Evolutionary conservation across 1,139 yeast genomes (phyloP).

Genomic region (Blastobotrys buckinghamii): DNA sequence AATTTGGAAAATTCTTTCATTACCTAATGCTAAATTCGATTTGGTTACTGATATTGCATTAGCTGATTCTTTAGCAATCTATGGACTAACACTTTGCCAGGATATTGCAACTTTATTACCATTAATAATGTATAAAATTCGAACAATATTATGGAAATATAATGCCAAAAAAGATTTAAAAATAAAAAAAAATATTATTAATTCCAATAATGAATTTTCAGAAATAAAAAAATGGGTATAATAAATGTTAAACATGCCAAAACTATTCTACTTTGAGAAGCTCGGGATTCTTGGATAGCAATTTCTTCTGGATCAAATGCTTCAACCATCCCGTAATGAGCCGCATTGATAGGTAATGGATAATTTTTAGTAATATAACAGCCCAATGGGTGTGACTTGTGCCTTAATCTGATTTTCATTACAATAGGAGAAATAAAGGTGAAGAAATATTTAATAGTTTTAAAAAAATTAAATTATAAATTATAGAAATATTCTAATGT

Average conservation of each 20-base stretch:
- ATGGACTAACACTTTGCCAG: slow-evolving; percentile 19
- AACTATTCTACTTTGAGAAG: slow-evolving; percentile 20
- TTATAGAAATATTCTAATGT: background rate
- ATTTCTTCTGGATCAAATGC: background rate
- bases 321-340: background rate
- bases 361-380: background rate
- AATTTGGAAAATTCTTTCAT: slow-evolving; percentile 14
- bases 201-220: slow-evolving; percentile 20
- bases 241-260: slow-evolving; percentile 21
- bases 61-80: slow-evolving; percentile 22
- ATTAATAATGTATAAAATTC: background rate
- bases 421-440: background rate
- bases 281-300: slow-evolving; percentile 14
- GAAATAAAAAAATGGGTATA: slow-evolving; percentile 19
- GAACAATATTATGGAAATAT: background rate
- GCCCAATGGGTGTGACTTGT: background rate
- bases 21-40: slow-evolving; percentile 18
- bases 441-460: background rate
- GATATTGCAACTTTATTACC: slow-evolving; percentile 17
- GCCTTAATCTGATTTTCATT: background rate
- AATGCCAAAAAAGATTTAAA: background rate
- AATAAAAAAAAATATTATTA: background rate
- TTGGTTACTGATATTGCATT: slow-evolving; percentile 21
- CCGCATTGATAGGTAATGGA: background rate
- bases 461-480: background rate